Evolutionary conservation across 208 protist genomes (phyloP), one percentile per base, ranked within the genome.

Genomic region (Leishmania gerbilli): DNA sequence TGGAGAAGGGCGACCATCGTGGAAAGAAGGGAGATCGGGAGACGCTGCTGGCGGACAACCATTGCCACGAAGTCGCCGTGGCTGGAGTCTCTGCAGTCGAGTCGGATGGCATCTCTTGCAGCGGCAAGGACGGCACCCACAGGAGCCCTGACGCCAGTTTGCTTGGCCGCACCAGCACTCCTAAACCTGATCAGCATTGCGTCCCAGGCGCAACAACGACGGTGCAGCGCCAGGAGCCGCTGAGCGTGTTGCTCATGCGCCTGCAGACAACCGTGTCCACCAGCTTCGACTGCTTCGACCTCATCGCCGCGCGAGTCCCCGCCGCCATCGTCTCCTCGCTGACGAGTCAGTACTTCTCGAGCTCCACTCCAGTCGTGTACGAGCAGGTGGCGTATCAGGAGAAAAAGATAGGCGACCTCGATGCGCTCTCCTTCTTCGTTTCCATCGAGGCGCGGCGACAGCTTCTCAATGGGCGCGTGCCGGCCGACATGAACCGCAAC

Each of bases 211-310:
- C 72, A 0, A 58, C 71, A 1, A 62, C 40, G 27, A 34, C 76
- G 15, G n/a, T 24, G 71, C 72, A 85, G 76, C 68, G 65, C 31
- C 58, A 79, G 15, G 77, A 84, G 47, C 24, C 77, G 37, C 77
- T 82, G n/a, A 80, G 79, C 64, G 53, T 88, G 11, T 80, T 77
- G 53, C 76, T 90, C 69, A 84, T 79, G 74, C 89, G 89, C 1
- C 79, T 92, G 71, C 79, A 82, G 77, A 81, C 76, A 11, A 83
- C 80, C 1, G 83, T 83, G 13, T 65, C 79, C 24, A 85, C 69
- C 65, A 92, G 89, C 83, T 90, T 88, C 58, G 86, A 88, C 80
- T 92, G 89, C 84, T 85, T 85, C 74, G 55, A 79, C 24, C 83
- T 89, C 71, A 60, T 92, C 74, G 86, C 87, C 37, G 76, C 56